Evolutionary conservation across 352 stramenopile species (phyloP).

Genomic region (Proteromonas lacertae): DNA sequence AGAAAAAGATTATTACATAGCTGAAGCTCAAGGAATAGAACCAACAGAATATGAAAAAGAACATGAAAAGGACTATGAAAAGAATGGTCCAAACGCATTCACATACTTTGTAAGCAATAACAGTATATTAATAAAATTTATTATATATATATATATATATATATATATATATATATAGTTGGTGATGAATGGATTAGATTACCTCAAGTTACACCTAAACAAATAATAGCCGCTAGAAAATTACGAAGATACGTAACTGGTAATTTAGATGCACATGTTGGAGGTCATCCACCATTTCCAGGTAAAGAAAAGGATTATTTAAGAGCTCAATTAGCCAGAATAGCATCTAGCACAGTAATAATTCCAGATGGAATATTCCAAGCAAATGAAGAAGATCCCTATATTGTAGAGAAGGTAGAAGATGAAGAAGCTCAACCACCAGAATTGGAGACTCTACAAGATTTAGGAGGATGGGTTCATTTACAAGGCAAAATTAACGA

Average conservation of each 20-base stretch:
- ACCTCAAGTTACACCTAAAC: conserved; percentile 23
- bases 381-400: conserved; percentile 22
- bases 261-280: conserved; percentile 26
- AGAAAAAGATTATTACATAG: conserved; percentile 31
- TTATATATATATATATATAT: no score
- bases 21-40: conserved; percentile 26
- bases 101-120: conserved; percentile 55
- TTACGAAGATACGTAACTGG: conserved; percentile 30
- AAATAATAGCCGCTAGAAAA: conserved; percentile 31
- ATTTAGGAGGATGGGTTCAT: conserved; percentile 33
- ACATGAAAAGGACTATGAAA: conserved; percentile 9
- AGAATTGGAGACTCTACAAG: conserved; percentile 21
- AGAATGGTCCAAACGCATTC: conserved; percentile 35
- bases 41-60: conserved; percentile 25
- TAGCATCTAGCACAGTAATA: conserved; percentile 29
- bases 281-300: conserved; percentile 40
- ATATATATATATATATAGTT: conserved; percentile 1
- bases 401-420: conserved; percentile 4
- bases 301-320: conserved; percentile 38
- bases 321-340: conserved; percentile 43
- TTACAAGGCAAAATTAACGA: conserved; percentile 42
- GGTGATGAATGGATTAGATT: conserved; percentile 28
- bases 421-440: conserved; percentile 19
- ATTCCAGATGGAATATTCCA: conserved; percentile 42
- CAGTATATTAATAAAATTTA: no score